These are phyloP conservation scores for Auricularia sp. DNA, from an alignment of 768 basidiomycete species.

Conservation along the genomic window DNA sequence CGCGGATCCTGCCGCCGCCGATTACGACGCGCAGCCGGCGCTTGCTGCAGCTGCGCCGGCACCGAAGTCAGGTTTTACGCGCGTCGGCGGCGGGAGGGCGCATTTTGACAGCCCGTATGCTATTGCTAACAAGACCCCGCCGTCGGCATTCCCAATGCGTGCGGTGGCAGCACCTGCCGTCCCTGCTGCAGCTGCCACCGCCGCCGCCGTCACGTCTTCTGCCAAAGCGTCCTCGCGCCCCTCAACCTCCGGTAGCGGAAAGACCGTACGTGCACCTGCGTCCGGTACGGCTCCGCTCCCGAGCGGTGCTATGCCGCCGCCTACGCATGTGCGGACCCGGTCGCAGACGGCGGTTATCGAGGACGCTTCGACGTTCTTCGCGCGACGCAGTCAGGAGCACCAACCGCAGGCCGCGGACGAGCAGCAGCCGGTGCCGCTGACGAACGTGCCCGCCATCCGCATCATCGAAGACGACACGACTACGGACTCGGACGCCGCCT, in stretches of 20 bases:
- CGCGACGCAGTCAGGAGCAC: background rate
- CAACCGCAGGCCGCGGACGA: background rate
- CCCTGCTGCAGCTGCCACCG: conserved; percentile 10
- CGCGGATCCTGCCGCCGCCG: conserved; percentile 5
- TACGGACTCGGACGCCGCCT: background rate
- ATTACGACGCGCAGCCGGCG: background rate
- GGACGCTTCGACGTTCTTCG: conserved; percentile 28
- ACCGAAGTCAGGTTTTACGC: conserved; percentile 59
- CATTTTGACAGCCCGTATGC: conserved; percentile 82
- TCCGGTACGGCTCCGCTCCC: conserved; percentile 24
- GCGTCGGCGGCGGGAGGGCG: conserved; percentile 80
- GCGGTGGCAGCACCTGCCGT: conserved; percentile 32
- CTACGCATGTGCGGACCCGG: conserved; percentile 54
- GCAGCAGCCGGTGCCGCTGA: background rate
- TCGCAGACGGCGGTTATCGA: conserved; percentile 85
- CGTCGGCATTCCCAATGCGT: conserved; percentile 39
- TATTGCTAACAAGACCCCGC: conserved; percentile 34
- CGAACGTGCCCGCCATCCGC: background rate
- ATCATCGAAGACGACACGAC: background rate
- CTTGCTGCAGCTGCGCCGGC: conserved; percentile 10
- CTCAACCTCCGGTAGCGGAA: background rate
- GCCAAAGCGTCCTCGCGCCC: background rate
- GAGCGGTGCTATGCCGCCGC: conserved; percentile 51
- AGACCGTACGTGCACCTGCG: background rate
- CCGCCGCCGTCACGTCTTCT: background rate